These are phyloP conservation scores for Tetrastigma voinierianum DNA, from an alignment of 164 flowering plant species.

Conservation along the genomic window DNA sequence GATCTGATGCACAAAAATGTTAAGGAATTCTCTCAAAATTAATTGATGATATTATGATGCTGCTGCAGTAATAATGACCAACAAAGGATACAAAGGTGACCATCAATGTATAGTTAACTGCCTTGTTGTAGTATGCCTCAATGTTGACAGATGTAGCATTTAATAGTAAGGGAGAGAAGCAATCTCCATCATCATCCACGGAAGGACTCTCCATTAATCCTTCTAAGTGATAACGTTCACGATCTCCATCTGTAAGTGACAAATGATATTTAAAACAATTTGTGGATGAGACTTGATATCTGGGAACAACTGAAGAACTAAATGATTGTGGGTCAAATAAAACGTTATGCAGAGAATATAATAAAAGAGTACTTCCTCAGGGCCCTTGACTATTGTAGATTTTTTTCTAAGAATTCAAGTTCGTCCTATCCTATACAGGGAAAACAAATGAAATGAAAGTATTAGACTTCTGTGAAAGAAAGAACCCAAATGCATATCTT, in stretches of 20 bases:
- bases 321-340: too few species aligned
- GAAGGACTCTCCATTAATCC: slow-evolving; percentile 93
- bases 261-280: neutral
- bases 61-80: neutral
- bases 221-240: slow-evolving; percentile 72
- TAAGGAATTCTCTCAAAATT: slow-evolving; percentile 42
- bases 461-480: too few species aligned
- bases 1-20: slow-evolving; percentile 41
- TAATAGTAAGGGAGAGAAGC: slow-evolving; percentile 74
- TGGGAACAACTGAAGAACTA: too few species aligned
- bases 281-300: too few species aligned
- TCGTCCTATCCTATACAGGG: too few species aligned
- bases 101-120: slow-evolving; percentile 97
- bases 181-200: slow-evolving; percentile 86
- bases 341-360: too few species aligned
- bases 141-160: slow-evolving; percentile 93
- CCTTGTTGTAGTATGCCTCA: slow-evolving; percentile 95
- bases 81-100: slow-evolving; percentile 97
- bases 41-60: slow-evolving; percentile 7
- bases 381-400: too few species aligned
- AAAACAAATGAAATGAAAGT: too few species aligned
- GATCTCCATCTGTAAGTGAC: slow-evolving; percentile 61
- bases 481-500: too few species aligned
- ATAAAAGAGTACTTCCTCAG: too few species aligned
- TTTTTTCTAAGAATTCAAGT: too few species aligned